phyloP scores from a whole-genome alignment of 2,329 filamentous ascomycete species.

The Aspergillus novofumigatus region DNA sequence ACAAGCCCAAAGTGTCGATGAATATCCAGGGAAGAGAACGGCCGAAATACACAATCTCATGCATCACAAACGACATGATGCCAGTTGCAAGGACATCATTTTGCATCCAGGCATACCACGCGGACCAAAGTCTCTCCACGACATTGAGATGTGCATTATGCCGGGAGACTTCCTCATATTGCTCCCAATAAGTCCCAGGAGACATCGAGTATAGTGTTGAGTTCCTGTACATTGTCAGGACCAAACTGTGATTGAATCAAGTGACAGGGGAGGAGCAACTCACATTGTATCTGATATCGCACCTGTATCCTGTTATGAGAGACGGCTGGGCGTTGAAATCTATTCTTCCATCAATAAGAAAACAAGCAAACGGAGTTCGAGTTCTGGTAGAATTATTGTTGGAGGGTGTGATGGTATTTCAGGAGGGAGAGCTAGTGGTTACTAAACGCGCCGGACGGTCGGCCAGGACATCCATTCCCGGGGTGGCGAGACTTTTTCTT shows the following conservation, averaged over 20 bases:
- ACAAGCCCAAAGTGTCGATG: conserved; percentile 79
- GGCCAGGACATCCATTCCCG: conserved; percentile 24
- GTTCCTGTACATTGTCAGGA: conserved; percentile 37
- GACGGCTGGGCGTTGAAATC: neutral
- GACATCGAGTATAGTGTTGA: conserved; percentile 40
- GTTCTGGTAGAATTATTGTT: neutral
- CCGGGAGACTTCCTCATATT: conserved; percentile 61
- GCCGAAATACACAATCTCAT: conserved; percentile 93
- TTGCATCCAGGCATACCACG: conserved; percentile 97
- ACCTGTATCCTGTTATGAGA: neutral
- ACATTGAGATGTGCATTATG: conserved; percentile 84
- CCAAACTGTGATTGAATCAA: neutral
- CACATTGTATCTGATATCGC: conserved; percentile 16
- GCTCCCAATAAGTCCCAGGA: conserved; percentile 60
- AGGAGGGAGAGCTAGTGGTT: conserved; percentile 2
- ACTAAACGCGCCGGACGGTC: conserved; percentile 11
- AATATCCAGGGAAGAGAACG: conserved; percentile 87
- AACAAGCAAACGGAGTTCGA: neutral
- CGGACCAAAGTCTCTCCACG: conserved; percentile 84
- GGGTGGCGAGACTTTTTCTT: conserved; percentile 31
- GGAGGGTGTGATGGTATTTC: neutral
- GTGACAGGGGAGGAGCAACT: conserved; percentile 4
- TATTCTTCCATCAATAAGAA: neutral
- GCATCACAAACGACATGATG: conserved; percentile 95
- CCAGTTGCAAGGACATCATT: conserved; percentile 96